Conservation (phyloP, 345 rosid species). For the Psidium friedrichsthalianum region DNA sequence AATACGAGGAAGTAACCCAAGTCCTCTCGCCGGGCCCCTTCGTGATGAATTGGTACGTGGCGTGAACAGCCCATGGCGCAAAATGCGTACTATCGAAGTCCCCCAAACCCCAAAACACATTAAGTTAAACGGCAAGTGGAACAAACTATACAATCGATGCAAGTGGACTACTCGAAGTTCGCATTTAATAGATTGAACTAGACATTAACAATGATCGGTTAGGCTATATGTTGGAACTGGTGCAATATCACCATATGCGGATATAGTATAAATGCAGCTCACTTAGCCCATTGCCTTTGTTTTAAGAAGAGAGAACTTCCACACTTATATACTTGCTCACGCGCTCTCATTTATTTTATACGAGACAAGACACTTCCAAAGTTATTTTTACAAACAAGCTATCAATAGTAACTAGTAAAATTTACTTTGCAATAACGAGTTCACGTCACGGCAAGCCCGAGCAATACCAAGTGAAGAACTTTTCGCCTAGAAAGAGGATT, state of each 20-base stretch:
- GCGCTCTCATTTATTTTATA: background rate
- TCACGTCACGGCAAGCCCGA: background rate
- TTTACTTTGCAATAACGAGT: background rate
- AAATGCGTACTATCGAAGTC: slow-evolving; percentile 19
- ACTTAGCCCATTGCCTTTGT: no score
- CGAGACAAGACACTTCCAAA: no score
- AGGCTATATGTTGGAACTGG: background rate
- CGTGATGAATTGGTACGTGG: slow-evolving; percentile 14
- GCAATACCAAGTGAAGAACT: background rate
- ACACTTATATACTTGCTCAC: no score
- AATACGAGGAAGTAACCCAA: slow-evolving; percentile 16
- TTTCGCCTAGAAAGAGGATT: background rate
- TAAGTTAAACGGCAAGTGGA: background rate
- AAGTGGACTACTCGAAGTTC: background rate
- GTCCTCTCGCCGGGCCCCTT: slow-evolving; percentile 17
- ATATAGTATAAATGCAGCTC: no score
- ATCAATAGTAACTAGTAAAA: background rate
- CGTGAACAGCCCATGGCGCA: slow-evolving; percentile 36
- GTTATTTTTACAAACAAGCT: no score
- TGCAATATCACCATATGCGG: background rate
- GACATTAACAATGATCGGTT: background rate
- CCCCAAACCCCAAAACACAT: background rate
- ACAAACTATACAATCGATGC: no score
- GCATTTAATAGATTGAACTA: background rate
- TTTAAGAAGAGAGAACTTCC: background rate